Conservation (phyloP, 2,329 filamentous ascomycete genomes). For the Aspergillus sclerotialis region DNA sequence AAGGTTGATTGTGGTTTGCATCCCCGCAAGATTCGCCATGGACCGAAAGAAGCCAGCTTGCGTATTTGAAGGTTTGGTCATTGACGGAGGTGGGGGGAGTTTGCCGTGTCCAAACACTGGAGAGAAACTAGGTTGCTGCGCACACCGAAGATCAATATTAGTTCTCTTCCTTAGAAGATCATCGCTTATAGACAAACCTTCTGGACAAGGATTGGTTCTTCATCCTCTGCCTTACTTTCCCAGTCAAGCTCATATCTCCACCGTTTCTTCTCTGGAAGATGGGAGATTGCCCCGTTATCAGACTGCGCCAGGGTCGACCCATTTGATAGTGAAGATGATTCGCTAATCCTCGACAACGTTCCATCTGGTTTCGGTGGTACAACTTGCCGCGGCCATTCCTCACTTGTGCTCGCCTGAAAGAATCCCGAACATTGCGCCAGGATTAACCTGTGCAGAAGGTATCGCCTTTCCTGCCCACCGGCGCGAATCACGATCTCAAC, state of each 20-base stretch:
- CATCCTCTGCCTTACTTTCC: conserved; percentile 59
- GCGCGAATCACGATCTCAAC: conserved; percentile 78
- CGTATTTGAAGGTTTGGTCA: conserved; percentile 55
- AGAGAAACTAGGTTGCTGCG: conserved; percentile 28
- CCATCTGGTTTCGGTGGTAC: conserved; percentile 42
- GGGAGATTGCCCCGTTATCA: conserved; percentile 33
- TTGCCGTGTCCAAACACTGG: conserved; percentile 53
- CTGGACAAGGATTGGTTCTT: conserved; percentile 83
- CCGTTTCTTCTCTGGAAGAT: conserved; percentile 47
- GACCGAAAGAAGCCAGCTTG: conserved; percentile 76
- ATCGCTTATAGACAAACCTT: conserved; percentile 47
- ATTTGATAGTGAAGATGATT: conserved; percentile 28
- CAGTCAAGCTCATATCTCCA: conserved; percentile 89
- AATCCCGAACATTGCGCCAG: conserved; percentile 87
- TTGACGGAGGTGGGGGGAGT: conserved; percentile 43
- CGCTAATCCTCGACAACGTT: conserved; percentile 28
- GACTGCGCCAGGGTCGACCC: conserved; percentile 32
- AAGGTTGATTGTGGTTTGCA: conserved; percentile 47
- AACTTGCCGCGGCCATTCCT: conserved; percentile 59
- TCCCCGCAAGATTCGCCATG: conserved; percentile 66
- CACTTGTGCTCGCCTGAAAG: conserved; percentile 73
- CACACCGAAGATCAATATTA: conserved; percentile 5
- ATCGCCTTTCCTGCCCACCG: conserved; percentile 67
- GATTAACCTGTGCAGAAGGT: conserved; percentile 80
- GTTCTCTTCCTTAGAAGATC: conserved; percentile 1